phyloP scores from a whole-genome alignment of 768 basidiomycete species.

The Kwoniella sp. region DNA sequence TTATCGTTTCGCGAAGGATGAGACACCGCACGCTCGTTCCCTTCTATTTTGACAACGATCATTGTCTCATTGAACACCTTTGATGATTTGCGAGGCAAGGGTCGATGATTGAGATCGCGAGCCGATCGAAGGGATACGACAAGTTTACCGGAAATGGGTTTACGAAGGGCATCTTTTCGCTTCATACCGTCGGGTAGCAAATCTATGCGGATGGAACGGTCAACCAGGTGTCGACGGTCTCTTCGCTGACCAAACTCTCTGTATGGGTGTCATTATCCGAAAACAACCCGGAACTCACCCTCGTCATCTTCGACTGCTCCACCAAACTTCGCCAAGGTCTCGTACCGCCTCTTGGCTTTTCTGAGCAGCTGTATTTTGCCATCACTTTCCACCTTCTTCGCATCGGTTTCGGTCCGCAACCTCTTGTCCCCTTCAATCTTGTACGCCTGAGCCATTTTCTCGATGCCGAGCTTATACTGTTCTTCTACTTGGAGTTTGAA shows the following conservation, averaged over 20 bases:
- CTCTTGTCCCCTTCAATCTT: constrained; percentile 97
- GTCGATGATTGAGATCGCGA: constrained; percentile 92
- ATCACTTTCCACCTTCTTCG: constrained; percentile 90
- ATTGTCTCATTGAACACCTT: constrained; percentile 80
- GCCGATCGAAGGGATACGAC: constrained; percentile 85
- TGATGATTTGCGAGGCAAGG: constrained; percentile 75
- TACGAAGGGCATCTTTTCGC: constrained; percentile 91
- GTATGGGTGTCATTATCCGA: not conserved
- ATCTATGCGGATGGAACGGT: constrained; percentile 55
- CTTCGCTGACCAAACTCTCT: too few relatives aligned
- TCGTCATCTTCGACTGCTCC: constrained; percentile 67
- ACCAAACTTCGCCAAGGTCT: constrained; percentile 90
- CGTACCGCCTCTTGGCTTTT: constrained; percentile 90
- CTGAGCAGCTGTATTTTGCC: constrained; percentile 93
- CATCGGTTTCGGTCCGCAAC: constrained; percentile 86
- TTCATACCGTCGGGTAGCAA: constrained; percentile 70
- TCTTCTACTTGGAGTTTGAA: constrained; percentile 98
- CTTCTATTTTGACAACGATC: constrained; percentile 94
- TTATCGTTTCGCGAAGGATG: constrained; percentile 91
- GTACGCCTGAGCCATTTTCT: constrained; percentile 98
- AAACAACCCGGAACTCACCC: too few relatives aligned
- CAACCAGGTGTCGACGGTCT: too few relatives aligned
- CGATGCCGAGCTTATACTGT: constrained; percentile 97
- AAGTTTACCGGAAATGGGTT: constrained; percentile 89
- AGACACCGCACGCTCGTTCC: constrained; percentile 85